Conservation (phyloP, 106 monocot genomes). For the Acorus gramineus region DNA sequence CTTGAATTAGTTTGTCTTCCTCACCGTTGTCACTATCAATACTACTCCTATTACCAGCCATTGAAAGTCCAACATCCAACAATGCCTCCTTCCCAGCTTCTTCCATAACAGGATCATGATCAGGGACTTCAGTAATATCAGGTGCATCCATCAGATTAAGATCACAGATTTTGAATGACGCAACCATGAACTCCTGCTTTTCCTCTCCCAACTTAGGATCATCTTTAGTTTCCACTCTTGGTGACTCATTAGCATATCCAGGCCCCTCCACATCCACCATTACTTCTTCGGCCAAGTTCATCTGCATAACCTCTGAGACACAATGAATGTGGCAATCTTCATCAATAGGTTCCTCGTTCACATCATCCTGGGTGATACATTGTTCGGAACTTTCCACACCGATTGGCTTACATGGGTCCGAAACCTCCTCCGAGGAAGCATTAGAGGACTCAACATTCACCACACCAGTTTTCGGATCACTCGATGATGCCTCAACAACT, state of each 20-base stretch:
- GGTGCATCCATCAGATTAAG: conserved; percentile 55
- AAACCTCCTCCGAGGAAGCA: too few species aligned
- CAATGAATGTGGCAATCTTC: too few species aligned
- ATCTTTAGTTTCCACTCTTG: conserved; percentile 22
- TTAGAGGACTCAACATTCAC: too few species aligned
- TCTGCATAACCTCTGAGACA: too few species aligned
- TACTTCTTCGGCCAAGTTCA: too few species aligned
- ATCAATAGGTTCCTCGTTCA: too few species aligned
- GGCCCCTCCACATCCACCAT: conserved; percentile 6
- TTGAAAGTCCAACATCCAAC: conserved; percentile 24
- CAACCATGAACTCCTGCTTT: conserved; percentile 13
- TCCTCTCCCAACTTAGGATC: conserved; percentile 26
- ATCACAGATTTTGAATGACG: conserved; percentile 47
- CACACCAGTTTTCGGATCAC: too few species aligned
- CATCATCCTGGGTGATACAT: too few species aligned
- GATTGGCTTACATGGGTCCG: too few species aligned
- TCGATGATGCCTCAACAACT: too few species aligned
- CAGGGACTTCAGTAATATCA: conserved; percentile 40
- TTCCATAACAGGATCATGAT: conserved; percentile 12
- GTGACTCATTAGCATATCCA: background rate
- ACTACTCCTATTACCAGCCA: conserved; percentile 11
- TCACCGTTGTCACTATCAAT: conserved; percentile 3
- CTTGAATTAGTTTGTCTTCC: conserved; percentile 30
- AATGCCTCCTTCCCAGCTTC: conserved; percentile 14
- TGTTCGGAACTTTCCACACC: too few species aligned